Conservation (phyloP, 2,329 filamentous ascomycete species). For the Hymenoscyphus linearis region DNA sequence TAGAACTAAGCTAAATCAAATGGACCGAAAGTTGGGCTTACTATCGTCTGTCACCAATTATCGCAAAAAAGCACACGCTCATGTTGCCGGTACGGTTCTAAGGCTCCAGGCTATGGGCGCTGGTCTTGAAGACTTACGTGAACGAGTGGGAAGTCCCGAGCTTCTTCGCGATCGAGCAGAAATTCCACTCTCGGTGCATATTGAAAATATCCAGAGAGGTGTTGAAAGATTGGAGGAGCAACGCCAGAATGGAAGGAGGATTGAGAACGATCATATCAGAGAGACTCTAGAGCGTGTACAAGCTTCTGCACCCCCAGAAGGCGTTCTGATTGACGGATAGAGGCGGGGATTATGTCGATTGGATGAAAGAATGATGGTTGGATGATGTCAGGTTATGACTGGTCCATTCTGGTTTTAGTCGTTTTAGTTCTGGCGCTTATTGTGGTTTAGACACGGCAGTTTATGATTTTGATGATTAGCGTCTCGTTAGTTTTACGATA, state of each 20-base stretch:
- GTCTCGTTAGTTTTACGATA: background rate
- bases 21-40: slow-evolving; percentile 58
- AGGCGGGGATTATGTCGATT: background rate
- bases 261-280: slow-evolving; percentile 54
- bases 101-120: slow-evolving; percentile 70
- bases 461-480: background rate
- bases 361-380: background rate
- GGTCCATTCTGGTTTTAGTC: background rate
- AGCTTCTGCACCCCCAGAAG: slow-evolving; percentile 29
- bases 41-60: slow-evolving; percentile 62
- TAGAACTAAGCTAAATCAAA: slow-evolving; percentile 51
- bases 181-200: slow-evolving; percentile 66
- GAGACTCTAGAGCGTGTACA: slow-evolving; percentile 45
- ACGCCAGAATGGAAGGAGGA: slow-evolving; percentile 51
- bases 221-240: slow-evolving; percentile 66
- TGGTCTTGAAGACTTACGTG: slow-evolving; percentile 65
- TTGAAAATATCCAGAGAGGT: slow-evolving; percentile 67
- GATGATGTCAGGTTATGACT: background rate
- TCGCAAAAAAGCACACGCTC: slow-evolving; percentile 57
- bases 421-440: background rate
- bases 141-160: slow-evolving; percentile 63
- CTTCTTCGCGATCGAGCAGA: slow-evolving; percentile 45
- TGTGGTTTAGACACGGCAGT: background rate
- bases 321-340: slow-evolving; percentile 25
- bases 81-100: slow-evolving; percentile 64